Evolutionary conservation across 495 filamentous ascomycete genomes (phyloP), one percentile per base, ranked within the genome.

Genomic region (Rostrohypoxylon terebratum): DNA sequence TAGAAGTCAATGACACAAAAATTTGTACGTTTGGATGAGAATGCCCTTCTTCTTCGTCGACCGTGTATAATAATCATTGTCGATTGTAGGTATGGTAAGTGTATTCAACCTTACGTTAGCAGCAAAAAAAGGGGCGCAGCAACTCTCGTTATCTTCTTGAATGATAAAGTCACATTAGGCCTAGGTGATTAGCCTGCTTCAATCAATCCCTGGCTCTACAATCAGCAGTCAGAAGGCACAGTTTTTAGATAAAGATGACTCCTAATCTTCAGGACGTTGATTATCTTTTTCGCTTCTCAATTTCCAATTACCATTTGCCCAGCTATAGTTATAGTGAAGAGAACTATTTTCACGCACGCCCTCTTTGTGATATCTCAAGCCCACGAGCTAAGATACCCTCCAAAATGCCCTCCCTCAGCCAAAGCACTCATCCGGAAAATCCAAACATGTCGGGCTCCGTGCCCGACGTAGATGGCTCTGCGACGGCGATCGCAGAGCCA

Each of bases 361-460:
- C 42, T 20, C 42, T 8, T 8, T 44, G 40, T n/a, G 14, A n/a
- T n/a, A 44, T 44, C 14, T n/a, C 14, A 14, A 18, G 16, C 16
- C 42, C 42, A 45, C 42, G 16, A 20, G 5, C 2, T n/a, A 45
- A 45, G 47, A 50, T 20, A 25, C 47, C 8, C 20, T 50, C 47
- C 11, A 25, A 50, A 50, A 21, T 50, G 21, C 18, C 25, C 21
- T 33, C 25, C 51, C 33, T 40, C 54, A 18, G 21, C 33, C 33
- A 40, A 58, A 16, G 33, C 20, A 40, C 34, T 23, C 16, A 40
- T 40, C 33, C 54, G 18, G 36, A 66, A 66, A 34, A 23, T 5
- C 23, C 28, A 16, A 50, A 45, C 38, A 50, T 59, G 63, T 66
- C 54, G 54, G 63, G 53, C 14, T 33, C 44, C 13, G 31, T 18